Evolutionary conservation across 176 grass and related monocot species (phyloP).

Genomic region (Hsuehochloa calcarea): DNA sequence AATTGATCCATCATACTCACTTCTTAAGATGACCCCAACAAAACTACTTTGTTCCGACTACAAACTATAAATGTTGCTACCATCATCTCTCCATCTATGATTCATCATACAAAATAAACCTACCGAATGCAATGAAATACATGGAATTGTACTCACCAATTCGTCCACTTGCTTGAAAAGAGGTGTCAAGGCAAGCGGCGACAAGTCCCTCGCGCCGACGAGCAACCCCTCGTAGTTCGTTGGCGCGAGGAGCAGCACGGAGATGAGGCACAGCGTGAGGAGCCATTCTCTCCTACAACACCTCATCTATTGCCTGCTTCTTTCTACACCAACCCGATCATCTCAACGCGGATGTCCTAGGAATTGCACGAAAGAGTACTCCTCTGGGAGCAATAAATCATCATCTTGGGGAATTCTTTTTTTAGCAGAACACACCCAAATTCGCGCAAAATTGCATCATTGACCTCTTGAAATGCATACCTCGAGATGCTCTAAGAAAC

Average conservation of each 20-base stretch:
- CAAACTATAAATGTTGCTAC: background rate
- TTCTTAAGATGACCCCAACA: background rate
- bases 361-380: background rate
- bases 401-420: background rate
- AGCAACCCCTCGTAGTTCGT: background rate
- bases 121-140: background rate
- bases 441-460: background rate
- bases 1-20: background rate
- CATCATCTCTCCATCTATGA: background rate
- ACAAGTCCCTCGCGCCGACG: background rate
- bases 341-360: background rate
- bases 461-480: background rate
- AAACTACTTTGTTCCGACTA: background rate
- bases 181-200: constrained; percentile 18
- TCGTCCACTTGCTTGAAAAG: constrained; percentile 41
- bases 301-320: constrained; percentile 22
- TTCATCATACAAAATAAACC: background rate
- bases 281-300: constrained; percentile 27
- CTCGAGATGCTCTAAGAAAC: background rate
- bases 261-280: constrained; percentile 34
- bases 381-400: background rate
- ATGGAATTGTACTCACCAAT: constrained; percentile 31
- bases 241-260: constrained; percentile 16
- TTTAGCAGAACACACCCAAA: background rate
- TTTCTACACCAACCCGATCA: constrained; percentile 32